phyloP scores from a whole-genome alignment of 768 basidiomycete genomes.

The Naganishia kalamii region DNA sequence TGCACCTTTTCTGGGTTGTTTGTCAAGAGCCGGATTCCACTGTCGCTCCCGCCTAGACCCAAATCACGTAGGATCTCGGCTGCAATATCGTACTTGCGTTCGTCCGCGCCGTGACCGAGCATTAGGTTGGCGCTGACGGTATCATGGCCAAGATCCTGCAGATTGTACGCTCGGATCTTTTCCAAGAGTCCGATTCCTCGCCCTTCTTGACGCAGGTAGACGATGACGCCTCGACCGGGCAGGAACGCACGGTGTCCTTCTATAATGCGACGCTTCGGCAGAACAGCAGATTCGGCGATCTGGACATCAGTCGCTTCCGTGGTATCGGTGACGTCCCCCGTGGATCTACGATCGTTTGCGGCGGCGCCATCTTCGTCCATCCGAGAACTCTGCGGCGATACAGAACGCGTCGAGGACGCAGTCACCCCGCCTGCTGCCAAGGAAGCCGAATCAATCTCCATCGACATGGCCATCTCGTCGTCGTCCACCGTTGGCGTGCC shows the following conservation, averaged over 20 bases:
- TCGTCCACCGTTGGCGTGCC: slow-evolving; percentile 7
- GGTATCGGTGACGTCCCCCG: background rate
- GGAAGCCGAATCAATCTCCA: slow-evolving; percentile 19
- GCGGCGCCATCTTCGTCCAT: background rate
- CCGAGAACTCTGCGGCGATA: slow-evolving; percentile 6
- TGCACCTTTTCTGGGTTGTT: slow-evolving; percentile 97
- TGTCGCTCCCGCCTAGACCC: slow-evolving; percentile 57
- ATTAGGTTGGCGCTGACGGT: slow-evolving; percentile 96
- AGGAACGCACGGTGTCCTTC: slow-evolving; percentile 37
- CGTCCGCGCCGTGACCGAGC: slow-evolving; percentile 89
- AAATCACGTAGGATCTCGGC: slow-evolving; percentile 83
- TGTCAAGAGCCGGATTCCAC: slow-evolving; percentile 67
- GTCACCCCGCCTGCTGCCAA: background rate
- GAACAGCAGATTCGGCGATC: background rate
- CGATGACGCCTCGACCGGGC: slow-evolving; percentile 81
- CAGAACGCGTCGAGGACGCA: background rate
- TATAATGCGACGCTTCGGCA: background rate
- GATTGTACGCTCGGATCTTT: slow-evolving; percentile 93
- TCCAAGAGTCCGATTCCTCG: slow-evolving; percentile 92
- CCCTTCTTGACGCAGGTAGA: slow-evolving; percentile 95
- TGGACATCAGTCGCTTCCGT: background rate
- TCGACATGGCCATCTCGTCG: slow-evolving; percentile 21
- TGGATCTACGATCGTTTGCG: background rate
- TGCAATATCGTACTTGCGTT: slow-evolving; percentile 86
- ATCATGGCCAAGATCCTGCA: slow-evolving; percentile 95